Conservation (phyloP, 352 stramenopile species). For the Peronospora belbahrii region DNA sequence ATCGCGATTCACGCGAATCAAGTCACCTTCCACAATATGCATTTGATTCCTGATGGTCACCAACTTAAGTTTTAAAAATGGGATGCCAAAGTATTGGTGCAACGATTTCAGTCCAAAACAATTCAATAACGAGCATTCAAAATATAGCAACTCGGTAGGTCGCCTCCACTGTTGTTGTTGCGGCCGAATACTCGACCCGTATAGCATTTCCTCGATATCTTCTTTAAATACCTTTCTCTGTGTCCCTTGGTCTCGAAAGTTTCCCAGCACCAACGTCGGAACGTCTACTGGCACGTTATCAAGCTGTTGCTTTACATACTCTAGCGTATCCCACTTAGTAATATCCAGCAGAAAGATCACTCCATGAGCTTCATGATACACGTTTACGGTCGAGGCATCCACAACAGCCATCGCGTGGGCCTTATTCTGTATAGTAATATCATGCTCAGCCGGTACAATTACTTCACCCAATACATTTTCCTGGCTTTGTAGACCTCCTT, state of each 20-base stretch:
- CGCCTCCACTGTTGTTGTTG: constrained; percentile 34
- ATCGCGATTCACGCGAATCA: constrained; percentile 64
- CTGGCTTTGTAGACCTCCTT: constrained; percentile 17
- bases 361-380: constrained; percentile 85
- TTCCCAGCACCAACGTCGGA: constrained; percentile 72
- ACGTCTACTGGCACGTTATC: constrained; percentile 68
- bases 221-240: constrained; percentile 83
- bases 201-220: constrained; percentile 73
- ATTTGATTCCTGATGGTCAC: constrained; percentile 71
- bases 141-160: constrained; percentile 66
- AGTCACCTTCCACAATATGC: constrained; percentile 60
- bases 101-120: constrained; percentile 80
- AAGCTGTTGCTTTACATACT: constrained; percentile 74
- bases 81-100: constrained; percentile 81
- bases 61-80: constrained; percentile 78
- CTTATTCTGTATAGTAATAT: constrained; percentile 23
- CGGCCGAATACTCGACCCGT: constrained; percentile 30
- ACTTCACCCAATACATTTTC: constrained; percentile 14
- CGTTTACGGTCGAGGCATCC: constrained; percentile 81
- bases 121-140: constrained; percentile 77
- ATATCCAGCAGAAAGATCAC: constrained; percentile 87
- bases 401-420: constrained; percentile 59
- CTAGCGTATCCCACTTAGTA: constrained; percentile 66
- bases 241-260: constrained; percentile 60
- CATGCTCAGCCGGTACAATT: constrained; percentile 17